phyloP scores from a whole-genome alignment of 2,329 filamentous ascomycete species.

The Keithomyces neogunnii region DNA sequence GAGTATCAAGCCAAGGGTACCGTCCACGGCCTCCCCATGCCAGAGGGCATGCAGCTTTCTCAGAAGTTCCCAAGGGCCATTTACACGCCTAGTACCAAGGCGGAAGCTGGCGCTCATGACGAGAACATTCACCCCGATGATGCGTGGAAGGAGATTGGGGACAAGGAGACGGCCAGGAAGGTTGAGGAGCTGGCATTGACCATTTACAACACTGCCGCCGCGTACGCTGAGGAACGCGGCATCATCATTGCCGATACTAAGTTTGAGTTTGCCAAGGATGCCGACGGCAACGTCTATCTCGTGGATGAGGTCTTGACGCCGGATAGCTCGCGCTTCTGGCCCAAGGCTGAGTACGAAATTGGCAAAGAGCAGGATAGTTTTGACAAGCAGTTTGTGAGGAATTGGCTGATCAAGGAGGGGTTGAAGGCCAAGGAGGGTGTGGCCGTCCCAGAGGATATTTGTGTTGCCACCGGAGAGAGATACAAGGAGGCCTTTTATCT shows the following conservation, averaged over 20 bases:
- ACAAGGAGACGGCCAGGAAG: slow-evolving; percentile 21
- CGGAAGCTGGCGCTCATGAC: slow-evolving; percentile 67
- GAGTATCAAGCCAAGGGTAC: slow-evolving; percentile 66
- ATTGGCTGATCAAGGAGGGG: slow-evolving; percentile 69
- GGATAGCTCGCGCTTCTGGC: slow-evolving; percentile 82
- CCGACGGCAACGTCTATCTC: slow-evolving; percentile 34
- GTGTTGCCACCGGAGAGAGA: slow-evolving; percentile 9
- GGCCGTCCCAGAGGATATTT: slow-evolving; percentile 51
- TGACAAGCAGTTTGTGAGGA: slow-evolving; percentile 77
- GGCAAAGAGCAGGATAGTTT: slow-evolving; percentile 75
- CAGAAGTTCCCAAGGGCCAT: slow-evolving; percentile 61
- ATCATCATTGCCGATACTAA: slow-evolving; percentile 33
- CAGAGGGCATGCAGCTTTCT: slow-evolving; percentile 61
- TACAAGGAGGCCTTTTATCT: slow-evolving; percentile 31
- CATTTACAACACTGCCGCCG: slow-evolving; percentile 39
- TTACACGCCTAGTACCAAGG: slow-evolving; percentile 70
- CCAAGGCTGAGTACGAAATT: slow-evolving; percentile 51
- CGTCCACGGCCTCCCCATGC: slow-evolving; percentile 67
- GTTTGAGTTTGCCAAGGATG: slow-evolving; percentile 42
- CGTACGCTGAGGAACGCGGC: slow-evolving; percentile 44
- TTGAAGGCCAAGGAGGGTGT: slow-evolving; percentile 44
- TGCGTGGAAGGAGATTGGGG: slow-evolving; percentile 37
- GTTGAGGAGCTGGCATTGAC: slow-evolving; percentile 22
- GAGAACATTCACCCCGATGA: slow-evolving; percentile 74
- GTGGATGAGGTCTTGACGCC: slow-evolving; percentile 84